phyloP scores from a whole-genome alignment of 164 flowering plant species.

The Houttuynia cordata region DNA sequence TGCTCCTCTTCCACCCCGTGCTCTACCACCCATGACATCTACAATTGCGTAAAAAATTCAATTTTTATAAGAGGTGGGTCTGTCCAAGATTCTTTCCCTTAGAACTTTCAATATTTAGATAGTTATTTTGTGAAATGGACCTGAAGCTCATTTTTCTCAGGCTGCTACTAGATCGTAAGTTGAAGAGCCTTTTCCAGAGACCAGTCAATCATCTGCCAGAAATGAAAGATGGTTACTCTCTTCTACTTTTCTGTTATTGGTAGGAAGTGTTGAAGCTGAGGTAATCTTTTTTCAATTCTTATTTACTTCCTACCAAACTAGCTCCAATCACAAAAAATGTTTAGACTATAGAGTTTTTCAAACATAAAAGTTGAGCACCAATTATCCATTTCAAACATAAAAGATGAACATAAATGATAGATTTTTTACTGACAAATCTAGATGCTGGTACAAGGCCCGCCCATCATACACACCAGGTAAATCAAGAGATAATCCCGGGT shows the following conservation, averaged over 20 bases:
- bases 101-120: not conserved
- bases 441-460: no score
- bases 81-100: no score
- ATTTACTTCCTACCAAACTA: not conserved
- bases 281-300: slow-evolving; percentile 21
- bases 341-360: no score
- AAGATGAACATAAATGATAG: not conserved
- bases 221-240: slow-evolving; percentile 79
- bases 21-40: no score
- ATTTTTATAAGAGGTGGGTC: no score
- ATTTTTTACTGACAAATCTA: not conserved
- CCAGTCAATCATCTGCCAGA: slow-evolving; percentile 76
- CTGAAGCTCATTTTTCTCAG: slow-evolving; percentile 20
- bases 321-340: not conserved
- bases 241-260: slow-evolving; percentile 92
- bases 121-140: not conserved
- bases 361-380: no score
- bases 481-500: no score
- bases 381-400: no score
- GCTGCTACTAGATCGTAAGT: slow-evolving; percentile 83
- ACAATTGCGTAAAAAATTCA: no score
- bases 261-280: slow-evolving; percentile 89
- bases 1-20: no score
- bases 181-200: slow-evolving; percentile 63
- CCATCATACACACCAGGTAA: no score